Base-by-base conservation (phyloP, 1,139 yeast genomes). In the Geotrichum australiense region DNA sequence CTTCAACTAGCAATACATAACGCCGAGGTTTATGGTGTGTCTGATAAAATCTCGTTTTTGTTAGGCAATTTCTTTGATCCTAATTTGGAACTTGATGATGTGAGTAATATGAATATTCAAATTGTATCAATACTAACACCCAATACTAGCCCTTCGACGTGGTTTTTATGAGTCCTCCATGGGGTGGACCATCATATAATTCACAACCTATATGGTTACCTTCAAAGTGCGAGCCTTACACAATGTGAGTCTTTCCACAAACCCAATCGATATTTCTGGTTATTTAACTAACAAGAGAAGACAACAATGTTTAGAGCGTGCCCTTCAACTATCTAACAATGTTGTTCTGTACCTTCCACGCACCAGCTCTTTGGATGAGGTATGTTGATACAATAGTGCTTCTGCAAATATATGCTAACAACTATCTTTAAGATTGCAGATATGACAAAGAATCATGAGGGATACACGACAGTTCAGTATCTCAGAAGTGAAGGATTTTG, bases 141-240 rank as follows among this genome's bases (percentile, higher is more conserved):
- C 16, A 32, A 12, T 32, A n/a, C 35, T 32, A 32, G 12, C 12
- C 36, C 26, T 16, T 24, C 7, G 93, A 83, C 53, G 71, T 84
- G 35, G 69, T 82, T 5, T 89, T 86, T 62, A 73, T 80, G 19
- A 85, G 96, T 4, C 97, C 97, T 0, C 97, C 97, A 0, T 91
- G 98, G 98, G 97, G 97, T 12, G 98, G 98, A 0, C 86, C 93
- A 0, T 59, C 64, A 3, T 91, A 89, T 61, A 62, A 65, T 26
- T 54, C 64, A 8, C 51, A 56, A 3, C 66, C 65, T 1, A 53
- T 58, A 0, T 83, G 76, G 64, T 77, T 79, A 50, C 54, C 77
- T 14, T 60, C 62, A 39, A 50, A 51, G 10, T 47, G 54, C 18
- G 48, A 66, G 30, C 59, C 56, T 14, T 48, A 45, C 47, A 40